Conservation (phyloP, 192 early-diverging fungal genomes). For the Umbelopsis isabellina region DNA sequence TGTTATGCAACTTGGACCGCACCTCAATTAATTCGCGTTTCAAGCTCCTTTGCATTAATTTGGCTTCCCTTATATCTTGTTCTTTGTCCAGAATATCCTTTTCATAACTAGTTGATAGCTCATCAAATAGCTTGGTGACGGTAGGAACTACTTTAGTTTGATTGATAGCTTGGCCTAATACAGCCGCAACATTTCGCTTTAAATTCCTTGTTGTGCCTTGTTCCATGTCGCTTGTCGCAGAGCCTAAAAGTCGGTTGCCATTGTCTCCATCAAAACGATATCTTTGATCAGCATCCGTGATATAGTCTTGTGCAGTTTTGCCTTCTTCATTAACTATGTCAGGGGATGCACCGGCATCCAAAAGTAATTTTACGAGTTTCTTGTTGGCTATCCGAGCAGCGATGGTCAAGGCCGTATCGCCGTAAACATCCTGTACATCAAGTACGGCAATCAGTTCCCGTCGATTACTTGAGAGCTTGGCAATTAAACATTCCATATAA, state of each 20-base stretch:
- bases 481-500: conserved; percentile 88
- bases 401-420: conserved; percentile 78
- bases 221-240: background rate
- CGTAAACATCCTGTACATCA: conserved; percentile 78
- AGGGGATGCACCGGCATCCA: conserved; percentile 64
- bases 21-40: conserved; percentile 41
- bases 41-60: conserved; percentile 34
- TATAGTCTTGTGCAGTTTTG: conserved; percentile 66
- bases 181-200: conserved; percentile 2
- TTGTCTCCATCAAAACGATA: background rate
- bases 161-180: conserved; percentile 8
- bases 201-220: background rate
- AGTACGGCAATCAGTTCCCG: conserved; percentile 81
- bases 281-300: conserved; percentile 39
- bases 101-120: conserved; percentile 47
- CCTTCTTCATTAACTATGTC: conserved; percentile 70
- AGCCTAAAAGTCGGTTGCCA: background rate
- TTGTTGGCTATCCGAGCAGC: conserved; percentile 62
- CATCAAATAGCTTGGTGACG: conserved; percentile 48
- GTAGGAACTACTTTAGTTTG: conserved; percentile 27
- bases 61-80: conserved; percentile 42
- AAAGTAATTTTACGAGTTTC: conserved; percentile 59
- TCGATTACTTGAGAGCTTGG: conserved; percentile 64
- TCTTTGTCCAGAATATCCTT: conserved; percentile 49
- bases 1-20: conserved; percentile 30